These are phyloP conservation scores for Aspergillus sp. DNA, from an alignment of 2,329 filamentous ascomycete species.

Conservation along the genomic window DNA sequence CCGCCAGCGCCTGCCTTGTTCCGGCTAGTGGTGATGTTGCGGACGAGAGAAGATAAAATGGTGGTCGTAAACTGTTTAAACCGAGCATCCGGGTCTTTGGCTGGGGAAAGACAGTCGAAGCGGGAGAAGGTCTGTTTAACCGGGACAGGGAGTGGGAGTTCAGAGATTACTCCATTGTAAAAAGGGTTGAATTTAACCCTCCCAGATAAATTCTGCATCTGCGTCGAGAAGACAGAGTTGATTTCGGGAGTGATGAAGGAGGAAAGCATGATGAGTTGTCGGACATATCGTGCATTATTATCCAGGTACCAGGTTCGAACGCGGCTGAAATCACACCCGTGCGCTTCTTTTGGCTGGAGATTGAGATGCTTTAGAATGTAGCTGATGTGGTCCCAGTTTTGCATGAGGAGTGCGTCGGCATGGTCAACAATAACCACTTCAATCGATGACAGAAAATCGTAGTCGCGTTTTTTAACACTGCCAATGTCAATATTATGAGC, in stretches of 20 bases:
- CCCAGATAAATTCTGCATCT: slow-evolving; percentile 79
- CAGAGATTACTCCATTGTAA: slow-evolving; percentile 71
- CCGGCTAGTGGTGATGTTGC: slow-evolving; percentile 48
- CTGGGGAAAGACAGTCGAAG: slow-evolving; percentile 69
- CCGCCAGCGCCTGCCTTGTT: slow-evolving; percentile 61
- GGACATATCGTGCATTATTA: slow-evolving; percentile 72
- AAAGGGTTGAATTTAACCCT: slow-evolving; percentile 70
- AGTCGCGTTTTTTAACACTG: slow-evolving; percentile 67
- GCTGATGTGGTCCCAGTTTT: slow-evolving; percentile 97
- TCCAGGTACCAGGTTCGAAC: slow-evolving; percentile 94
- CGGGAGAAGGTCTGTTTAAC: slow-evolving; percentile 87
- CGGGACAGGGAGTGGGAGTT: slow-evolving; percentile 62
- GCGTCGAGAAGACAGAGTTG: slow-evolving; percentile 71
- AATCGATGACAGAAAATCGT: slow-evolving; percentile 90
- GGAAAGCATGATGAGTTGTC: slow-evolving; percentile 80
- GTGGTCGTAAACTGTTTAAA: slow-evolving; percentile 89
- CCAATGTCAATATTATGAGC: not conserved
- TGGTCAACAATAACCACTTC: slow-evolving; percentile 90
- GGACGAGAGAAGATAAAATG: slow-evolving; percentile 72
- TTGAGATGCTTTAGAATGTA: slow-evolving; percentile 92
- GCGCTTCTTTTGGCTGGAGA: slow-evolving; percentile 80
- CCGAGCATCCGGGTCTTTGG: slow-evolving; percentile 77
- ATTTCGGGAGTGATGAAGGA: slow-evolving; percentile 88
- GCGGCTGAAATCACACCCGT: slow-evolving; percentile 90
- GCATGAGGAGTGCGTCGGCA: slow-evolving; percentile 90